A percentile compares a stretch with the other conserved stretches of the same genome.
Conservation (phyloP, 2,329 filamentous ascomycete genomes). For the Penicillium hesseltinei region DNA sequence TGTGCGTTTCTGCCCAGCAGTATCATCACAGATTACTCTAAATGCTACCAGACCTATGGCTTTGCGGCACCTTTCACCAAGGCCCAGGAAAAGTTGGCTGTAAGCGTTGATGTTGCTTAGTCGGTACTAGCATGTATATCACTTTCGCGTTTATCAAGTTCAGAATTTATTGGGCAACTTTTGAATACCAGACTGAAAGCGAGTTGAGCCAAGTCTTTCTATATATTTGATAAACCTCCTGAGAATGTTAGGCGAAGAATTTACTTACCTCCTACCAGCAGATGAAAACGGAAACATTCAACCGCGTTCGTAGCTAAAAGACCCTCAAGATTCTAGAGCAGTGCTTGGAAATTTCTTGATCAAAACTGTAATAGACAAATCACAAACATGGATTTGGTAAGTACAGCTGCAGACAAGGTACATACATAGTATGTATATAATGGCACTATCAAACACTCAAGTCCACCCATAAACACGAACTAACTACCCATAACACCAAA, state of each 20-base stretch:
- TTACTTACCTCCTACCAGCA: not conserved
- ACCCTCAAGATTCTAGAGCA: not conserved
- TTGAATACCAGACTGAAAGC: not conserved
- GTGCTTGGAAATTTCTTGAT: not conserved
- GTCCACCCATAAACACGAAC: not conserved
- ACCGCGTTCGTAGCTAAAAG: not conserved
- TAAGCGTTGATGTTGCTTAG: not conserved
- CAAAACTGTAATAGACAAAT: not conserved
- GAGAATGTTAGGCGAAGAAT: not conserved
- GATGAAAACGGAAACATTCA: not conserved
- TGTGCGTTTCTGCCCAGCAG: too few relatives aligned
- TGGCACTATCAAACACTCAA: not conserved
- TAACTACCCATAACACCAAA: not conserved
- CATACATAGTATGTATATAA: not conserved
- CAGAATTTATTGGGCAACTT: not conserved
- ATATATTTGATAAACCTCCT: not conserved
- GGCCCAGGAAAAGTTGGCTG: not conserved
- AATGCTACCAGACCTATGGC: conserved; percentile 24
- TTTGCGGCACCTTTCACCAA: conserved; percentile 26
- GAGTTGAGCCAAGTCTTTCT: not conserved
- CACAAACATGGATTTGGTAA: not conserved
- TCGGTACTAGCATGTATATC: not conserved
- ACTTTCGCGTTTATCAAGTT: not conserved
- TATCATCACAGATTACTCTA: conserved; percentile 12
- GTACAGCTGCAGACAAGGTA: not conserved